phyloP scores from a whole-genome alignment of 805 yeast genomes.

The Hermanozyma aechmeae region DNA sequence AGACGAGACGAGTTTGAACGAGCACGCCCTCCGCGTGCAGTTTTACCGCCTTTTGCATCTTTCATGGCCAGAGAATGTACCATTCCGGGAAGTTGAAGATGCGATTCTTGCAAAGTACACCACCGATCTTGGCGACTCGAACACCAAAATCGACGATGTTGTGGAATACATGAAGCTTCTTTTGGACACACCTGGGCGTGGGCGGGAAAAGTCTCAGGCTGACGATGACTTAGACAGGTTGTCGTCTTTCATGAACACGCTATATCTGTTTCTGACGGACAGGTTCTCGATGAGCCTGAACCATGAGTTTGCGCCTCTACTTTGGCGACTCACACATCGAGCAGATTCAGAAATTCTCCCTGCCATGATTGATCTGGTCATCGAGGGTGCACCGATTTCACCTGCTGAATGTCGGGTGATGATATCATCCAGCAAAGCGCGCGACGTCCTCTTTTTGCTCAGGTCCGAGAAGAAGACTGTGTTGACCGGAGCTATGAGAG shows the following conservation, averaged over 20 bases:
- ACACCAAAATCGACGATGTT: conserved; percentile 16
- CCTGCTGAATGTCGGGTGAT: conserved; percentile 3
- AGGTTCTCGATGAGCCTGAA: conserved; percentile 14
- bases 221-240: conserved; percentile 16
- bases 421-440: conserved; percentile 18
- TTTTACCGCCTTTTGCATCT: conserved; percentile 20
- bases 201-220: conserved; percentile 5
- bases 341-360: conserved; percentile 14
- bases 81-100: conserved; percentile 15
- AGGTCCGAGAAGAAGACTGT: conserved; percentile 11
- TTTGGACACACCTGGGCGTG: conserved; percentile 22
- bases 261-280: conserved; percentile 18
- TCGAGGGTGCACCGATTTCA: conserved; percentile 5
- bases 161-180: conserved; percentile 22
- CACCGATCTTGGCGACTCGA: conserved; percentile 8
- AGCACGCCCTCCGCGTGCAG: conserved; percentile 1
- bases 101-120: conserved; percentile 19
- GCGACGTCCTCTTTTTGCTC: conserved; percentile 21
- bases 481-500: conserved; percentile 16
- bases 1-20: no score
- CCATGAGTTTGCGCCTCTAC: conserved; percentile 22
- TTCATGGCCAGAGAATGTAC: conserved; percentile 13
- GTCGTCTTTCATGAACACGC: conserved; percentile 17
- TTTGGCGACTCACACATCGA: conserved; percentile 22
- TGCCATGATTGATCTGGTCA: conserved; percentile 13